Base-by-base conservation (phyloP, 1,139 yeast genomes). In the Arxiozyma slooffiae region DNA sequence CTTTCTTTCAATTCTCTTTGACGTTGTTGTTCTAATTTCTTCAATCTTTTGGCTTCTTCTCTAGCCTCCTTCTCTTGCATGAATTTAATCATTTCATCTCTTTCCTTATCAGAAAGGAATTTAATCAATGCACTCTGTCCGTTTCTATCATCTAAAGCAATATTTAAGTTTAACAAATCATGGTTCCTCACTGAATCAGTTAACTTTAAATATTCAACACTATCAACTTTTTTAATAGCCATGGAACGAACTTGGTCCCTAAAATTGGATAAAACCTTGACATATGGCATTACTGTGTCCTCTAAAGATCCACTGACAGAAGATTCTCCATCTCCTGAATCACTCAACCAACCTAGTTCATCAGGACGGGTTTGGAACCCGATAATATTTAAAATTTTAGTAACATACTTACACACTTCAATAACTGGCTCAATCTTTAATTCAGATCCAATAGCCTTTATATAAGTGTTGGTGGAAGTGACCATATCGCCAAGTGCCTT, bases 101-200 rank as follows among this genome's bases (percentile, higher is more conserved):
- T 79, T 64, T 90, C 97, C 44, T 74, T 76, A 8, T 73, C 77
- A 52, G 78, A 82, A 56, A 92, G 73, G 60, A 92, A 85, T 69
- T 92, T 92, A 48, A 92, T 78, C 53, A 92, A 76, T 4, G 82
- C 78, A 58, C 74, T 76, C 18, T 83, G 89, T 53, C 79, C 86
- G 36, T 82, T 79, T 62, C 97, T 80, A 67, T 92, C 99, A 67
- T 92, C 97, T 48, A 92, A 73, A 0, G 94, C 81, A 36, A 92
- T 85, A 24, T 95, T 94, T 53, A 89, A 71, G 26, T 79, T 76
- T 52, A 88, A 71, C 58, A 92, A 71, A 46, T 85, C 94, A 17
- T 68, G 67, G 57, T 81, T 80, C 56, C 92, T 75, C 8, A 84
- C 63, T 16, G 64, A 65, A 62, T 84, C 92, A 50, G 84, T 76